phyloP scores from a whole-genome alignment of 371 early-diverging fungal species.

The Syncephalastrum sp. region DNA sequence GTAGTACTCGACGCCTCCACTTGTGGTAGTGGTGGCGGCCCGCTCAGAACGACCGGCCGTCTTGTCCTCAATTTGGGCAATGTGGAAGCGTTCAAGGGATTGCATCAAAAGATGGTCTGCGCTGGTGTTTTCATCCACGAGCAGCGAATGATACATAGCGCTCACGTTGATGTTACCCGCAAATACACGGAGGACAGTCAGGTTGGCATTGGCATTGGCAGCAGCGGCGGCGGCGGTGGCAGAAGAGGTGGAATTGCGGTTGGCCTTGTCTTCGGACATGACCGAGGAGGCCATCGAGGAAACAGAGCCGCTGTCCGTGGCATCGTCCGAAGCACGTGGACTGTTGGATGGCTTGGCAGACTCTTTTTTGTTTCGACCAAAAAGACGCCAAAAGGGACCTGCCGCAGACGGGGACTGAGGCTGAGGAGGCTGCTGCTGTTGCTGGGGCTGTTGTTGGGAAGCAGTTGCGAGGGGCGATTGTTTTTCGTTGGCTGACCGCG shows the following conservation, averaged over 20 bases:
- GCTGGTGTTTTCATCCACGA: slow-evolving; percentile 52
- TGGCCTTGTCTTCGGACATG: slow-evolving; percentile 2
- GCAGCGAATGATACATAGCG: slow-evolving; percentile 57
- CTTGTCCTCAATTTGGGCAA: slow-evolving; percentile 40
- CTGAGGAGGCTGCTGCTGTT: not conserved
- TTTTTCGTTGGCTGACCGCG: not conserved
- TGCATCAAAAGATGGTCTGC: slow-evolving; percentile 57
- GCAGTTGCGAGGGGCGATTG: not conserved
- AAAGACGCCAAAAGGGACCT: slow-evolving; percentile 26
- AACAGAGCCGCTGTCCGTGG: slow-evolving; percentile 11
- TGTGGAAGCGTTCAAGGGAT: slow-evolving; percentile 58
- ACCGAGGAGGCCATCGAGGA: slow-evolving; percentile 11
- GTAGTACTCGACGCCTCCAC: slow-evolving; percentile 52
- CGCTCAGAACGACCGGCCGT: slow-evolving; percentile 17
- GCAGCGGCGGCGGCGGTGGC: not conserved
- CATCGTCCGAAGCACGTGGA: slow-evolving; percentile 8
- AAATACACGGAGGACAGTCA: slow-evolving; percentile 48
- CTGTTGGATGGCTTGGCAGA: slow-evolving; percentile 2
- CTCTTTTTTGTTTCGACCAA: slow-evolving; percentile 36
- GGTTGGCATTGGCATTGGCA: slow-evolving; percentile 11
- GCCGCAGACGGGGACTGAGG: slow-evolving; percentile 2
- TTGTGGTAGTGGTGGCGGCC: slow-evolving; percentile 9
- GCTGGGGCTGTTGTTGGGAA: not conserved
- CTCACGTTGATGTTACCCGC: slow-evolving; percentile 63
- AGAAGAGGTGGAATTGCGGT: not conserved